phyloP scores from a whole-genome alignment of 257 asterid genomes.

The Forsythia suspensa region DNA sequence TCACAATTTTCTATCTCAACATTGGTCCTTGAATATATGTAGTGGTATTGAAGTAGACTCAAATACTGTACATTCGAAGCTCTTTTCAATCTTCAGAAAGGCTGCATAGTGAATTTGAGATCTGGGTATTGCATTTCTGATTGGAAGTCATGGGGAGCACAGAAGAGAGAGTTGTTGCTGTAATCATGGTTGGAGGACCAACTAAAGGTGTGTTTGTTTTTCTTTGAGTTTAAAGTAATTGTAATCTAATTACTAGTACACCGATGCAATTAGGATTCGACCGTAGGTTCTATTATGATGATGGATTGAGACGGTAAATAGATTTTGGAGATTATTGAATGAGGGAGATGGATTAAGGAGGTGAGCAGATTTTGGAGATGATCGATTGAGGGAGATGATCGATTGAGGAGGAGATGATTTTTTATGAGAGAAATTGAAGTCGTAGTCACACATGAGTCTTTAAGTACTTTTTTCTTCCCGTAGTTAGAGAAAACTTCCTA shows the following conservation, averaged over 20 bases:
- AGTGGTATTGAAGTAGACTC: not conserved
- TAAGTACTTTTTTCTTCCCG: no score
- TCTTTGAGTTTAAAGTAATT: conserved; percentile 12
- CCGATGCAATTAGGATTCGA: no score
- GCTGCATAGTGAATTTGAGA: not conserved
- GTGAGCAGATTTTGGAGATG: no score
- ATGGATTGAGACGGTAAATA: no score
- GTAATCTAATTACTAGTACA: not conserved
- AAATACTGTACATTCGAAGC: not conserved
- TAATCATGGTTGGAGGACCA: conserved; percentile 98
- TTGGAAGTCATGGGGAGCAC: conserved; percentile 53
- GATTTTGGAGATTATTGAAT: no score
- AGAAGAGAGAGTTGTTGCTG: conserved; percentile 82
- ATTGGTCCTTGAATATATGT: not conserved
- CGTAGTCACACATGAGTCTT: no score
- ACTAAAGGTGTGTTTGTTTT: conserved; percentile 60
- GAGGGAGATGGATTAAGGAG: no score
- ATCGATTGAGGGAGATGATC: no score
- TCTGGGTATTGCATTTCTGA: conserved; percentile 6
- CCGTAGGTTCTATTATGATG: no score
- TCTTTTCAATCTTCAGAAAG: not conserved
- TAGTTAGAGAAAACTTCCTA: no score
- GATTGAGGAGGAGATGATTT: no score
- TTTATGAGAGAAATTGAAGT: no score
- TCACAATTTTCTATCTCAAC: not conserved